phyloP scores from a whole-genome alignment of 192 early-diverging fungal species.

The Backusella westeae region DNA sequence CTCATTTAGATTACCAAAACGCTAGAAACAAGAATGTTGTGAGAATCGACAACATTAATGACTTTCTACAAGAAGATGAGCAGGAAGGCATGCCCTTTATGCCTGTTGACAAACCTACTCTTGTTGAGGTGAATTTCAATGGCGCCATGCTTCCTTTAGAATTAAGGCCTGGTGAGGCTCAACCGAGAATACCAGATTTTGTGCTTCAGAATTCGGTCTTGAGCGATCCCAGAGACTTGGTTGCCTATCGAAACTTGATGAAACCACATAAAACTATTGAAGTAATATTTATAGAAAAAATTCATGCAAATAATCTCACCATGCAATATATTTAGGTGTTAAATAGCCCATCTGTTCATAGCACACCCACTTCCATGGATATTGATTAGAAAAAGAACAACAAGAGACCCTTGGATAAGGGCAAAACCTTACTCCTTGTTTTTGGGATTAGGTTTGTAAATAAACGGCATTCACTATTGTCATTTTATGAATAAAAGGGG shows the following conservation, averaged over 20 bases:
- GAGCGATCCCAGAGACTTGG: background rate
- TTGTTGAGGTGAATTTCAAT: background rate
- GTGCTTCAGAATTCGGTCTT: constrained; percentile 14
- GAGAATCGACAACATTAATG: constrained; percentile 20
- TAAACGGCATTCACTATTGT: too few relatives aligned
- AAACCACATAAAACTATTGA: background rate
- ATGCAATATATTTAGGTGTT: background rate
- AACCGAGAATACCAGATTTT: constrained; percentile 33
- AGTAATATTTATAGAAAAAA: background rate
- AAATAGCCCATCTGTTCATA: background rate
- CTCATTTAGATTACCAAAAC: background rate
- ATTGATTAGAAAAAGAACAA: background rate
- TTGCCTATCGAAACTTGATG: background rate
- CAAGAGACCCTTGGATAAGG: background rate
- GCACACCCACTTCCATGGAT: background rate
- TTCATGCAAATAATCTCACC: background rate
- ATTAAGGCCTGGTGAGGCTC: constrained; percentile 22
- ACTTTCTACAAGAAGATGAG: constrained; percentile 14
- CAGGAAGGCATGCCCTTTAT: background rate
- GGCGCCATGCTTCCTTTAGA: constrained; percentile 21
- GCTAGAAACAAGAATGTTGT: background rate
- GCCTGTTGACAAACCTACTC: background rate
- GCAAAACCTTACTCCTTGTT: too few relatives aligned
- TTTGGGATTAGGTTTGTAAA: too few relatives aligned
- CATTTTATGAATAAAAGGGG: too few relatives aligned